A percentile compares a stretch with the other conserved stretches of the same genome.
Conservation (phyloP, 2,329 filamentous ascomycete genomes). For the Fusarium tricinctum region DNA sequence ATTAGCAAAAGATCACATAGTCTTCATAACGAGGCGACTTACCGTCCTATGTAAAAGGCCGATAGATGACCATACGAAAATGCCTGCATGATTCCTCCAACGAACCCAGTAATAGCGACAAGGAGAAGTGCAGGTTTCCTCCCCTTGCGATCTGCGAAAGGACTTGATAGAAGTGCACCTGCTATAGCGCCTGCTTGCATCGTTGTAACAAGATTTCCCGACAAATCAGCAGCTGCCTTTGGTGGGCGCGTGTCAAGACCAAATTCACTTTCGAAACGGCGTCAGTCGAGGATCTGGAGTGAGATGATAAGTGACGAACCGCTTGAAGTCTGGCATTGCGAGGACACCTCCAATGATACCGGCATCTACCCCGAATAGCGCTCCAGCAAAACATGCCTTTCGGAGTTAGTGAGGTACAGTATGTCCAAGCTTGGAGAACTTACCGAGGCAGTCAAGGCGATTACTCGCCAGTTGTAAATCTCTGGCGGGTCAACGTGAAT, state of each 20-base stretch:
- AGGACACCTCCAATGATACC: conserved; percentile 51
- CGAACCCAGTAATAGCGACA: conserved; percentile 49
- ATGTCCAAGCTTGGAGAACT: rapidly evolving
- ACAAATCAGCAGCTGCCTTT: conserved; percentile 39
- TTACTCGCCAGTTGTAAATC: conserved; percentile 79
- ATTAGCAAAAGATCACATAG: neutral
- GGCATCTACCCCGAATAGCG: conserved; percentile 48
- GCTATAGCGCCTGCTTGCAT: conserved; percentile 50
- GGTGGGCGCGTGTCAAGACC: conserved; percentile 37
- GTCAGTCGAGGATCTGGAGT: rapidly evolving
- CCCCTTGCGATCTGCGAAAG: conserved; percentile 50
- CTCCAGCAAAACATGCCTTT: conserved; percentile 42
- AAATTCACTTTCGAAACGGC: conserved; percentile 29
- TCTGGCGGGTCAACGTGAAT: conserved; percentile 76
- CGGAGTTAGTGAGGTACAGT: neutral
- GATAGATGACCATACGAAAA: conserved; percentile 51
- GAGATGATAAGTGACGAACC: neutral
- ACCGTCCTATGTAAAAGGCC: conserved; percentile 51
- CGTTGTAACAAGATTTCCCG: conserved; percentile 49
- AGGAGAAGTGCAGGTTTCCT: conserved; percentile 52
- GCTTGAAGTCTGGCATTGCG: conserved; percentile 48
- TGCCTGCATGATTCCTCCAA: conserved; percentile 53
- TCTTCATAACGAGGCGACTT: rapidly evolving
- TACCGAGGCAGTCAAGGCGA: conserved; percentile 70
- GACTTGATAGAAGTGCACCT: conserved; percentile 45